Evolutionary conservation across 1,284 basidiomycete species (phyloP), one percentile per base, ranked within the genome.

Genomic region (Ceratobasidium sp.): DNA sequence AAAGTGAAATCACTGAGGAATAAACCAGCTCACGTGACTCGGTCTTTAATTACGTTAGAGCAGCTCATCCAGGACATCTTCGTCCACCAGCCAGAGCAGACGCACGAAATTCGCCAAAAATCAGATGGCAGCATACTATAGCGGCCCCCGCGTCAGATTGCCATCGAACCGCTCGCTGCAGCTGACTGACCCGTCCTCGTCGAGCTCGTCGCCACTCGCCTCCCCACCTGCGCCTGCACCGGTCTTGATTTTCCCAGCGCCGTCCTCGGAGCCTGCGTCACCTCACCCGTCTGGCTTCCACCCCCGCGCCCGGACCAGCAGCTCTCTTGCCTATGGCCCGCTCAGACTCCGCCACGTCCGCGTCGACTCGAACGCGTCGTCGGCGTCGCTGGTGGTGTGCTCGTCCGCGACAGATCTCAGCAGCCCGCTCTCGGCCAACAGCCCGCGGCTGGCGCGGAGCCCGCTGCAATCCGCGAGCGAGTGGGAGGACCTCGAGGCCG

Each of bases 231-330:
- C 71, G 46, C 58, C 46, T 19, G 31, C 71, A 24, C 59, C 71
- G 7, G 48, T 73, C 59, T 49, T 73, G 58, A 73, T 73, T 73
- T 73, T 73, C 71, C 71, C 71, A 54, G 71, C 71, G 8, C 46
- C 71, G 22, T 48, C 71, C 16, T 73, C 71, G 14, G 71, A 73
- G 59, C 71, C 71, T 41, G 71, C 59, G 48, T 73, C 71, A 31
- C 71, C 68, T 24, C 71, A 54, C 22, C 58, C 69, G 24, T 64
- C 62, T 64, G 19, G 27, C 43, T 19, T 48, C 29, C 66, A 58
- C 13, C 14, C 59, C 11, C 53, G 48, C 37, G 16, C 64, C n/a
- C 29, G 64, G 19, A 51, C 62, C 16, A 48, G 31, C 13, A 63
- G 61, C 27, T 53, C 64, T 39, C 51, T 68, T 27, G 64, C 64